Percentiles rank a stretch among this genome's conserved stretches.
phyloP scores from a whole-genome alignment of 2,329 filamentous ascomycete species.

The Orbilia quercus region DNA sequence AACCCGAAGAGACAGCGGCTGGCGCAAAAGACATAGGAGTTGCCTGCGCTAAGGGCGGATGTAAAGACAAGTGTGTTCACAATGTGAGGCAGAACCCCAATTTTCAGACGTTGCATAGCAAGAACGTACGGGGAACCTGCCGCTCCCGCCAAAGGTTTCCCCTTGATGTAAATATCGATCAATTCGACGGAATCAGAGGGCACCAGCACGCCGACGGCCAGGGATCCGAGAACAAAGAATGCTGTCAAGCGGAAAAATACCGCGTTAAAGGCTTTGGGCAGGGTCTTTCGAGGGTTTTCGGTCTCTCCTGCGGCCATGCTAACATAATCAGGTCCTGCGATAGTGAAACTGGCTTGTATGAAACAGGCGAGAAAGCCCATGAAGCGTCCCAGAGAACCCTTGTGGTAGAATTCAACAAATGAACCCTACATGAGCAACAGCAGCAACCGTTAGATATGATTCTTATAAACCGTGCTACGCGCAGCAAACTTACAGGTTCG shows the following conservation, averaged over 20 bases:
- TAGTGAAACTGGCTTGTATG: slow-evolving; percentile 76
- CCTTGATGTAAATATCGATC: slow-evolving; percentile 70
- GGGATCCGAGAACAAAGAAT: slow-evolving; percentile 80
- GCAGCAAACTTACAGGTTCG: slow-evolving; percentile 60
- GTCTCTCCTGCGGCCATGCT: slow-evolving; percentile 70
- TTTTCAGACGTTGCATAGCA: slow-evolving; percentile 75
- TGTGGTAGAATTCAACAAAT: slow-evolving; percentile 74
- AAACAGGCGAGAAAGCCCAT: slow-evolving; percentile 81
- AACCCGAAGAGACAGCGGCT: slow-evolving; percentile 76
- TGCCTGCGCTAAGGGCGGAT: slow-evolving; percentile 75
- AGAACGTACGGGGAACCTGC: slow-evolving; percentile 76
- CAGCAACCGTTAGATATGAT: not conserved
- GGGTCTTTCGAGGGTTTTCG: slow-evolving; percentile 74
- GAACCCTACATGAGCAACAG: slow-evolving; percentile 66
- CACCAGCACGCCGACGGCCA: slow-evolving; percentile 78
- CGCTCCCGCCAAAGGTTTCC: slow-evolving; percentile 70
- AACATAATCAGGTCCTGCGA: slow-evolving; percentile 76
- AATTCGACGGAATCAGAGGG: slow-evolving; percentile 75
- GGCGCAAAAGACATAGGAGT: slow-evolving; percentile 76
- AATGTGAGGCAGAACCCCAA: slow-evolving; percentile 74
- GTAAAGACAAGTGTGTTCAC: slow-evolving; percentile 79
- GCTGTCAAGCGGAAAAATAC: slow-evolving; percentile 81
- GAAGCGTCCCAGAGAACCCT: slow-evolving; percentile 75
- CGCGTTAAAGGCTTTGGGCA: slow-evolving; percentile 80
- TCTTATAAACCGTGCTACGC: slow-evolving; percentile 59